A percentile compares a stretch with the other conserved stretches of the same genome.
phyloP scores from a whole-genome alignment of 352 stramenopile species.

The Phytophthora fragariae region DNA sequence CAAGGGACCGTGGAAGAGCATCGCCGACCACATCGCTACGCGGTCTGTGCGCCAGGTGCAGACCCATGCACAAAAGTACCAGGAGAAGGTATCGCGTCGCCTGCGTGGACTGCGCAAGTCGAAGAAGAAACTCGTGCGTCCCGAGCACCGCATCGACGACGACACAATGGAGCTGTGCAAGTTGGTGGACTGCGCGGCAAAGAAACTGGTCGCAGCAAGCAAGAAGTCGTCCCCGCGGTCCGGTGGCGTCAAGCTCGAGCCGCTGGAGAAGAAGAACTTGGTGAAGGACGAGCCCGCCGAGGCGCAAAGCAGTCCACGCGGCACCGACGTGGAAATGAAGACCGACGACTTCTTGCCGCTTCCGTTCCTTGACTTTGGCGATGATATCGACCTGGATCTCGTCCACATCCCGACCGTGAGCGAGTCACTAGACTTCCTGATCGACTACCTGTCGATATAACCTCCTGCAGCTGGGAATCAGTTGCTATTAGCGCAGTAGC shows the following conservation, averaged over 20 bases:
- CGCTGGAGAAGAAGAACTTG: conserved; percentile 37
- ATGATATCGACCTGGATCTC: conserved; percentile 56
- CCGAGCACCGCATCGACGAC: conserved; percentile 67
- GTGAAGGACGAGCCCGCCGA: conserved; percentile 33
- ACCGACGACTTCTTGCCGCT: conserved; percentile 52
- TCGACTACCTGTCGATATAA: conserved; percentile 67
- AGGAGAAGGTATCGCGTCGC: conserved; percentile 75
- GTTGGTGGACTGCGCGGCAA: conserved; percentile 53
- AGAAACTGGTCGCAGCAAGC: conserved; percentile 50
- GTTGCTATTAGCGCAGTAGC: conserved; percentile 41
- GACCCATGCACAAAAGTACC: conserved; percentile 84
- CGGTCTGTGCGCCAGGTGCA: conserved; percentile 77
- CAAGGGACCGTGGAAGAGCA: conserved; percentile 76
- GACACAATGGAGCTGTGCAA: conserved; percentile 70
- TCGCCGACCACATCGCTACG: conserved; percentile 75
- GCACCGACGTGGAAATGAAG: conserved; percentile 46
- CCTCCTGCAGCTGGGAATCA: conserved; percentile 21
- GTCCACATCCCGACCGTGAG: conserved; percentile 62
- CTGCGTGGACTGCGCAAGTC: conserved; percentile 72
- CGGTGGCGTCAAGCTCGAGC: conserved; percentile 31
- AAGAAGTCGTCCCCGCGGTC: conserved; percentile 26
- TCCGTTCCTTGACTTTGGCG: conserved; percentile 52
- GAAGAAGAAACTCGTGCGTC: conserved; percentile 73
- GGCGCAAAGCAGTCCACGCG: conserved; percentile 32
- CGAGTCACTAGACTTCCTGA: conserved; percentile 74